phyloP scores from a whole-genome alignment of 257 asterid species.

The Fraxinus anomala region DNA sequence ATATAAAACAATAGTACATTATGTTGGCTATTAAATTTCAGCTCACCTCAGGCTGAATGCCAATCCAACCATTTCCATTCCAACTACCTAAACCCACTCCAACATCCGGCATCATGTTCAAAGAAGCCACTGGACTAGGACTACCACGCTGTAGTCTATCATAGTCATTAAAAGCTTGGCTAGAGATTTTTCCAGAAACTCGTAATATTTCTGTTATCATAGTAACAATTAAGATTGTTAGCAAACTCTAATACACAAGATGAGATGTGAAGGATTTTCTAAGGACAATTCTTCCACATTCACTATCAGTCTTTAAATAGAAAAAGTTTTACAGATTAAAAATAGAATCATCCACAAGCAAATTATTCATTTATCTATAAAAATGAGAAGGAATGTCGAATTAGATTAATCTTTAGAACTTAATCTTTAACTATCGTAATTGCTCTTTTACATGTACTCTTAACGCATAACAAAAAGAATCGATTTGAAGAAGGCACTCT shows the following conservation, averaged over 20 bases:
- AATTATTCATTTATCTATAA: neutral
- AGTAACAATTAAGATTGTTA: slow-evolving; percentile 8
- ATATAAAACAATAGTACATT: too few species aligned
- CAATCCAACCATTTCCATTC: slow-evolving; percentile 53
- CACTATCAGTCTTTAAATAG: neutral
- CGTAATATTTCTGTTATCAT: slow-evolving; percentile 67
- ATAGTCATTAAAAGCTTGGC: slow-evolving; percentile 53
- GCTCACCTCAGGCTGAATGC: slow-evolving; percentile 71
- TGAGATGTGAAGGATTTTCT: neutral
- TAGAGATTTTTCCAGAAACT: slow-evolving; percentile 67
- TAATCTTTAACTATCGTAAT: neutral
- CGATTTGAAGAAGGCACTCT: too few species aligned
- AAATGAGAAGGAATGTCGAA: neutral
- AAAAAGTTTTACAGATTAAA: neutral
- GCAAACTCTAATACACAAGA: neutral
- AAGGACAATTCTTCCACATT: neutral
- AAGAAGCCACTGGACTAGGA: slow-evolving; percentile 58
- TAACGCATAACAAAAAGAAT: too few species aligned
- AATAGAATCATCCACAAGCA: neutral
- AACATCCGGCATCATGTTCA: slow-evolving; percentile 58
- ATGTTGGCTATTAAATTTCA: slow-evolving; percentile 11
- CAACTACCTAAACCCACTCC: slow-evolving; percentile 58
- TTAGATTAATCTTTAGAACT: neutral
- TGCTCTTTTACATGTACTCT: slow-evolving; percentile 5
- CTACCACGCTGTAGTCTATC: slow-evolving; percentile 72